A percentile compares a stretch with the other conserved stretches of the same genome.
These are phyloP conservation scores for Paracoccidioides lutzii DNA, from an alignment of 2,329 filamentous ascomycete genomes.

Conservation along the genomic window DNA sequence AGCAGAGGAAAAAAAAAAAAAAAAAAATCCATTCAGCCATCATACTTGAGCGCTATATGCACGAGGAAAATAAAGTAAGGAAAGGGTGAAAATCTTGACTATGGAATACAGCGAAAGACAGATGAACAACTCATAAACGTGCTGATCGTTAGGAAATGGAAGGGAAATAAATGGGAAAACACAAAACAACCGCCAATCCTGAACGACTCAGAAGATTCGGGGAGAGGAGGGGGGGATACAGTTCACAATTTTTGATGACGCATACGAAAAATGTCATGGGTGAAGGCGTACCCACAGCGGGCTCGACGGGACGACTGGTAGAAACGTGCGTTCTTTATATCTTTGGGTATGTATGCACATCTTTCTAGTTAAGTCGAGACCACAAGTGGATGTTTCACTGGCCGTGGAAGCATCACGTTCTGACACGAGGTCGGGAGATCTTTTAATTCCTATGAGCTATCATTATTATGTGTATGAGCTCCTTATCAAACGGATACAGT, in stretches of 20 bases:
- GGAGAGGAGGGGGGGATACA: background rate
- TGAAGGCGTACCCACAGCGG: background rate
- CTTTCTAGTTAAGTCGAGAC: background rate
- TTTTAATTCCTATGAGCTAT: conserved; percentile 4
- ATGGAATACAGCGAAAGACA: no score
- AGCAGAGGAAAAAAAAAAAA: no score
- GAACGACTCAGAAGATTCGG: background rate
- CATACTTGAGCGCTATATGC: no score
- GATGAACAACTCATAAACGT: background rate
- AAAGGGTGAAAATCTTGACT: no score
- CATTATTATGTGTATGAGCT: background rate
- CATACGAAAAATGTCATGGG: background rate
- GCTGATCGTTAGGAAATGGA: background rate
- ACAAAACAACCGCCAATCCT: background rate
- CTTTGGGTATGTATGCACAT: background rate
- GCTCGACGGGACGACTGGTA: background rate
- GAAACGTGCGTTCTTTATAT: background rate
- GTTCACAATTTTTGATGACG: background rate
- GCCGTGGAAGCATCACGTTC: background rate
- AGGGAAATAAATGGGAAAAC: background rate
- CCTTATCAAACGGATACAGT: background rate
- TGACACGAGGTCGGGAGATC: background rate
- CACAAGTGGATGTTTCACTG: background rate
- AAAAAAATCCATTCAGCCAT: no score
- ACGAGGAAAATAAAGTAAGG: no score